Conservation (phyloP, 768 basidiomycete species). For the Pholiota molesta region DNA sequence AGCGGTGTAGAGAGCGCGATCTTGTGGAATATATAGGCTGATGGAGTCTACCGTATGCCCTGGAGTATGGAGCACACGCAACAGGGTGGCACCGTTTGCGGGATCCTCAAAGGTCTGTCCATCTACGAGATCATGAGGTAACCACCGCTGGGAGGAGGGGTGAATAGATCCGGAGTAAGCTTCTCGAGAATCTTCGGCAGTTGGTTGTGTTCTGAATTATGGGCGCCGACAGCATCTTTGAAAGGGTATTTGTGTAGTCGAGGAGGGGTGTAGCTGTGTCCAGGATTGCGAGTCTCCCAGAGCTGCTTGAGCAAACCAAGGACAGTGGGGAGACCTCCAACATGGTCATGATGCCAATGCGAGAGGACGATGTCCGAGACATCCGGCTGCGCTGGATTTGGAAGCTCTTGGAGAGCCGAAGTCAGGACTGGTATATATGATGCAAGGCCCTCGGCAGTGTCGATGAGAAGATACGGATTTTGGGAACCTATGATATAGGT, state of each 20-base stretch:
- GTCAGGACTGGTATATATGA: slow-evolving; percentile 71
- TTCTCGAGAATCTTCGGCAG: slow-evolving; percentile 44
- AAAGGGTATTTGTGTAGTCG: slow-evolving; percentile 75
- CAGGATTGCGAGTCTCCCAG: slow-evolving; percentile 57
- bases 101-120: slow-evolving; percentile 30
- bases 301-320: slow-evolving; percentile 63
- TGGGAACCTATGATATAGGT: slow-evolving; percentile 79
- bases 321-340: slow-evolving; percentile 73
- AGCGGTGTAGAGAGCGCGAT: slow-evolving; percentile 82
- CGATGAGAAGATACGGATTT: slow-evolving; percentile 78
- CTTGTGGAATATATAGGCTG: slow-evolving; percentile 67
- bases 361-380: slow-evolving; percentile 91
- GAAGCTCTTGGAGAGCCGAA: slow-evolving; percentile 52
- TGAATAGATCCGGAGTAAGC: slow-evolving; percentile 48
- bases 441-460: slow-evolving; percentile 77
- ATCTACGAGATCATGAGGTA: slow-evolving; percentile 46
- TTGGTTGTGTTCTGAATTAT: slow-evolving; percentile 30
- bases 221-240: slow-evolving; percentile 20
- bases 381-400: slow-evolving; percentile 47
- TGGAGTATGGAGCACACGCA: slow-evolving; percentile 81
- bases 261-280: slow-evolving; percentile 61
- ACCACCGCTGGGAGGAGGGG: slow-evolving; percentile 42
- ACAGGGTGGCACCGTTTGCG: slow-evolving; percentile 25
- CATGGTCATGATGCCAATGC: slow-evolving; percentile 90
- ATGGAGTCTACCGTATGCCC: slow-evolving; percentile 92